Conservation (phyloP, 768 basidiomycete species). For the Tulasnella sp. region DNA sequence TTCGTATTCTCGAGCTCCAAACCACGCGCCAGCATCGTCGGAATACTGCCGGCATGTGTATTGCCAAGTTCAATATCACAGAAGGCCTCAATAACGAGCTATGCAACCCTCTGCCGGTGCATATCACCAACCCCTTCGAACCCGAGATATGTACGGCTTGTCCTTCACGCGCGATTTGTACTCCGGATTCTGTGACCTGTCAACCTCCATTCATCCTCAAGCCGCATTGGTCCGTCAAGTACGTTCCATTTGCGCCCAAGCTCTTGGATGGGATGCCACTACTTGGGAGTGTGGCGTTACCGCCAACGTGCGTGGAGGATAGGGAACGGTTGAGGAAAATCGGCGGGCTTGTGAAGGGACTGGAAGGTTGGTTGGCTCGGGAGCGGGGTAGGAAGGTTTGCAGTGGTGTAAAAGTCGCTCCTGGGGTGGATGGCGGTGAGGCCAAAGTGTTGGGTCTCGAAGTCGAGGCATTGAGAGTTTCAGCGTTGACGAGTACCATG, state of each 20-base stretch:
- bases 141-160: slow-evolving; percentile 63
- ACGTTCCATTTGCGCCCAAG: slow-evolving; percentile 20
- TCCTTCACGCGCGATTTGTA: slow-evolving; percentile 58
- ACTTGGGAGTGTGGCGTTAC: slow-evolving; percentile 64
- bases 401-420: slow-evolving; percentile 33
- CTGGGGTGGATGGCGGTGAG: slow-evolving; percentile 49
- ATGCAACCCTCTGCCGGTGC: slow-evolving; percentile 39
- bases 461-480: slow-evolving; percentile 39
- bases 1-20: slow-evolving; percentile 39
- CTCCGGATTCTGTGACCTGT: slow-evolving; percentile 47
- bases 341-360: slow-evolving; percentile 59
- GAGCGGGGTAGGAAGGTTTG: slow-evolving; percentile 57
- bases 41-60: slow-evolving; percentile 43
- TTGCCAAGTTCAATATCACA: background rate
- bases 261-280: slow-evolving; percentile 60
- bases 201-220: slow-evolving; percentile 56
- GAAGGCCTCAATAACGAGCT: slow-evolving; percentile 12
- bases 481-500: slow-evolving; percentile 15
- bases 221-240: slow-evolving; percentile 35
- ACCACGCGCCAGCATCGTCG: slow-evolving; percentile 27
- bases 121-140: slow-evolving; percentile 41
- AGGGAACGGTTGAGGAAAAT: slow-evolving; percentile 60
- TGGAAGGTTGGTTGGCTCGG: slow-evolving; percentile 54
- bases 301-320: slow-evolving; percentile 68
- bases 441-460: slow-evolving; percentile 70